Percentiles rank a stretch among this genome's conserved stretches.
phyloP scores from a whole-genome alignment of 2,329 filamentous ascomycete species.

The Paecilomyces fulvus region DNA sequence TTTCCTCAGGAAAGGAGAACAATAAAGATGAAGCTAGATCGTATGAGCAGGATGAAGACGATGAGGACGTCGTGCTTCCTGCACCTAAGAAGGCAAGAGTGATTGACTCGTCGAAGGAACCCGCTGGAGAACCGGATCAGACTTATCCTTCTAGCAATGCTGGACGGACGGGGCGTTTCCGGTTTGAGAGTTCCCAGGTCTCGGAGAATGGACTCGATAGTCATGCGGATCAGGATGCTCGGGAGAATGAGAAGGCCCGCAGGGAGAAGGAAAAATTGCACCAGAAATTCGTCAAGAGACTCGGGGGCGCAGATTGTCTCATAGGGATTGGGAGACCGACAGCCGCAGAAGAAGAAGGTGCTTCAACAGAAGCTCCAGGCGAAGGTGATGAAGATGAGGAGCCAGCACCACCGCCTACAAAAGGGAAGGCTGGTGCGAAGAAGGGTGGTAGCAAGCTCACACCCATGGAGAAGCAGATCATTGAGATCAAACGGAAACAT shows the following conservation, averaged over 20 bases:
- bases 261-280: constrained; percentile 65
- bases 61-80: constrained; percentile 32
- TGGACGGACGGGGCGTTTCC: constrained; percentile 50
- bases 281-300: constrained; percentile 77
- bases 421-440: constrained; percentile 49
- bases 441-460: constrained; percentile 80
- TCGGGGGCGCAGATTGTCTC: constrained; percentile 78
- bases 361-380: constrained; percentile 49
- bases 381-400: constrained; percentile 49
- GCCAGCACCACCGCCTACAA: constrained; percentile 34
- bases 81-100: constrained; percentile 33
- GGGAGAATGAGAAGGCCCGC: constrained; percentile 16
- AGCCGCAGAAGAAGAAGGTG: constrained; percentile 48
- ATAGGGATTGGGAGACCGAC: constrained; percentile 54
- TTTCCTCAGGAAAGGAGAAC: constrained; percentile 4
- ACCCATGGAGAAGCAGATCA: constrained; percentile 84
- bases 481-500: constrained; percentile 88
- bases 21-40: constrained; percentile 4
- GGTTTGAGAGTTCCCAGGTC: constrained; percentile 47
- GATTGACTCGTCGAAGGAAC: constrained; percentile 12
- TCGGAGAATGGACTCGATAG: constrained; percentile 30
- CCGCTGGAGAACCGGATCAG: constrained; percentile 5
- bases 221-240: constrained; percentile 37
- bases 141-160: constrained; percentile 27
- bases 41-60: constrained; percentile 23